A percentile compares a stretch with the other conserved stretches of the same genome.
phyloP scores from a whole-genome alignment of 148 eudicot genomes.

The Vaccinium macrocarpon region DNA sequence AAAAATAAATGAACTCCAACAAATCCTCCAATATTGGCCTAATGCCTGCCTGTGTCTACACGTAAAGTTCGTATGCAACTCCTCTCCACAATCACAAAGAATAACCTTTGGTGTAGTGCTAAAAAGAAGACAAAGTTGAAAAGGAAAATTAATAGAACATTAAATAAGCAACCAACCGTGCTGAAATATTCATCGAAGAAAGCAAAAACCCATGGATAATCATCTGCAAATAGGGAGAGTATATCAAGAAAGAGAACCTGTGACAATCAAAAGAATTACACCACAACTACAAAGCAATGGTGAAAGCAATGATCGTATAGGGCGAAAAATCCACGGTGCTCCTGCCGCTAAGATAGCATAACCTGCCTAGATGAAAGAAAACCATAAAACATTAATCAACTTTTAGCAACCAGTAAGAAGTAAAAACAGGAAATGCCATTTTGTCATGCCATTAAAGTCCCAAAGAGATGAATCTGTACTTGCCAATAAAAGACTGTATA shows the following conservation, averaged over 20 bases:
- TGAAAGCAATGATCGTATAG: conserved; percentile 46
- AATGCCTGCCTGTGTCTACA: background rate
- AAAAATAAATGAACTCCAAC: background rate
- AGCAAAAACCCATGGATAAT: background rate
- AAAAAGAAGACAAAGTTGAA: background rate
- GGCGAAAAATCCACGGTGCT: conserved; percentile 75
- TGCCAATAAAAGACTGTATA: conserved; percentile 85
- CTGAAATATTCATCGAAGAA: background rate
- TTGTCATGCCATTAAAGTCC: background rate
- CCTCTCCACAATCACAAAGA: background rate
- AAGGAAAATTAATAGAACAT: background rate
- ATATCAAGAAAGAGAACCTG: conserved; percentile 47
- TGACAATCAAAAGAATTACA: conserved; percentile 64
- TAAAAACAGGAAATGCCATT: background rate
- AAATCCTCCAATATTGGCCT: background rate
- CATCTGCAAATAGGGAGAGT: background rate
- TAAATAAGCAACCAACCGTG: background rate
- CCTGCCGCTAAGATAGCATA: conserved; percentile 78
- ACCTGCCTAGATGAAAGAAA: conserved; percentile 64
- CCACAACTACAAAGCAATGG: conserved; percentile 83
- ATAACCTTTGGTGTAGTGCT: background rate
- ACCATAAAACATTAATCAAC: conserved; percentile 16
- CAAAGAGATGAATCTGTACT: conserved; percentile 31
- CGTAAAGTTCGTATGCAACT: background rate
- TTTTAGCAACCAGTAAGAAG: background rate